Percentiles rank a stretch among this genome's conserved stretches.
Evolutionary conservation across 345 rosid genomes (phyloP).

Genomic region (Xanthoceras sorbifolium): DNA sequence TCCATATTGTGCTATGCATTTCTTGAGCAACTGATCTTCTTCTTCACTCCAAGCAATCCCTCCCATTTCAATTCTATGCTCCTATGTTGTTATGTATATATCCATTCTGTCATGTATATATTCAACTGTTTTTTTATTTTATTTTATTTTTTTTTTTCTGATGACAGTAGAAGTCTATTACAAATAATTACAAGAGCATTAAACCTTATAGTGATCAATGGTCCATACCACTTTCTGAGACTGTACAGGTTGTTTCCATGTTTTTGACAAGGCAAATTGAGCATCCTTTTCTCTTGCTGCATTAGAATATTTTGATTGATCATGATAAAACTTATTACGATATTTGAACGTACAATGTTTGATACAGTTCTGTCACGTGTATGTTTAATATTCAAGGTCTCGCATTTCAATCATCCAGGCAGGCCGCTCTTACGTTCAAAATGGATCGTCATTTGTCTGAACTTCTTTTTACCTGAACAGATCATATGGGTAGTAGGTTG

Average conservation of each 20-base stretch:
- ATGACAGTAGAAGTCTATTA: neutral
- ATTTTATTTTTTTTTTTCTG: too few species aligned
- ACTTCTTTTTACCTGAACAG: neutral
- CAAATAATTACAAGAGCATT: neutral
- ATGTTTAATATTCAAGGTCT: neutral
- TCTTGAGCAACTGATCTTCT: slow-evolving; percentile 51
- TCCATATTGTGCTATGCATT: slow-evolving; percentile 42
- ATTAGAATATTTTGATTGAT: too few species aligned
- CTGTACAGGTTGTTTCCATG: slow-evolving; percentile 21
- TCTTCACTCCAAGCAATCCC: slow-evolving; percentile 51
- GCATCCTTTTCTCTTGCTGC: neutral
- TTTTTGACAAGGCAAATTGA: slow-evolving; percentile 26
- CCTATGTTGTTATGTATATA: neutral
- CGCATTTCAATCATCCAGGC: neutral
- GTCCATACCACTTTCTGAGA: slow-evolving; percentile 30
- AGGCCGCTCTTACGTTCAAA: neutral
- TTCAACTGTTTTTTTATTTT: too few species aligned
- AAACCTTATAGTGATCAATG: slow-evolving; percentile 21
- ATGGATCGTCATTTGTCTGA: neutral
- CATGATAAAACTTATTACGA: too few species aligned
- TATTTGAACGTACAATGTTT: too few species aligned
- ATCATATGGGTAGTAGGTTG: neutral
- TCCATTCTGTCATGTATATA: neutral
- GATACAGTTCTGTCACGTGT: too few species aligned
- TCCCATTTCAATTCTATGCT: slow-evolving; percentile 29